phyloP scores from a whole-genome alignment of 768 basidiomycete species.

The Lentinula guzmanii region DNA sequence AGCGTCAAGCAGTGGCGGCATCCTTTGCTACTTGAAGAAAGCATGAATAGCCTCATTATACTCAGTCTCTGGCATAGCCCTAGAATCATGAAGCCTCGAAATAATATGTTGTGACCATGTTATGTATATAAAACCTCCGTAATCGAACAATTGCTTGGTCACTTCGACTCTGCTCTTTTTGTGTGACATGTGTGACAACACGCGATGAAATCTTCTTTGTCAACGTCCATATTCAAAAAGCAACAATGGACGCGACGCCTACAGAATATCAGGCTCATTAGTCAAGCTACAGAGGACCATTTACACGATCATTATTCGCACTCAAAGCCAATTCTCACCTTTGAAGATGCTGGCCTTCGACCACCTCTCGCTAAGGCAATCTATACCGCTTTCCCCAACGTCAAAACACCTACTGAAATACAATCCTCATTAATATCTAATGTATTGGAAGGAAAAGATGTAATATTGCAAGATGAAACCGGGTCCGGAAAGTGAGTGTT shows the following conservation, averaged over 20 bases:
- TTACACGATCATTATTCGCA: slow-evolving; percentile 6
- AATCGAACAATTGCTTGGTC: too few species aligned
- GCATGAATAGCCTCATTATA: background rate
- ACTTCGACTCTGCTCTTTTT: background rate
- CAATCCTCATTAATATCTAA: slow-evolving; percentile 61
- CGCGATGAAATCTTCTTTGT: slow-evolving; percentile 20
- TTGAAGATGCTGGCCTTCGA: slow-evolving; percentile 50
- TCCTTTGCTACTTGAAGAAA: background rate
- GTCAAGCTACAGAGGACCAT: slow-evolving; percentile 17
- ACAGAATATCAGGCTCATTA: slow-evolving; percentile 16
- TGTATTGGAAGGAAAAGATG: slow-evolving; percentile 48
- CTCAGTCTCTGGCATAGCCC: too few species aligned
- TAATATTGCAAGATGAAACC: slow-evolving; percentile 65
- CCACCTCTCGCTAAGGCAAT: slow-evolving; percentile 43
- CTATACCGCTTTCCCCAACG: slow-evolving; percentile 53
- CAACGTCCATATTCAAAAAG: background rate
- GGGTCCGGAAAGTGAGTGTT: slow-evolving; percentile 71
- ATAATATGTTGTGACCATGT: too few species aligned
- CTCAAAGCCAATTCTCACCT: slow-evolving; percentile 15
- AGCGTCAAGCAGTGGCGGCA: too few species aligned
- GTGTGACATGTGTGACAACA: background rate
- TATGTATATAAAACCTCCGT: background rate
- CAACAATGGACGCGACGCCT: background rate
- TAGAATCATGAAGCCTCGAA: too few species aligned
- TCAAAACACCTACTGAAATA: slow-evolving; percentile 50